Conservation (phyloP, 1,284 basidiomycete genomes). For the Tremellales sp. region DNA sequence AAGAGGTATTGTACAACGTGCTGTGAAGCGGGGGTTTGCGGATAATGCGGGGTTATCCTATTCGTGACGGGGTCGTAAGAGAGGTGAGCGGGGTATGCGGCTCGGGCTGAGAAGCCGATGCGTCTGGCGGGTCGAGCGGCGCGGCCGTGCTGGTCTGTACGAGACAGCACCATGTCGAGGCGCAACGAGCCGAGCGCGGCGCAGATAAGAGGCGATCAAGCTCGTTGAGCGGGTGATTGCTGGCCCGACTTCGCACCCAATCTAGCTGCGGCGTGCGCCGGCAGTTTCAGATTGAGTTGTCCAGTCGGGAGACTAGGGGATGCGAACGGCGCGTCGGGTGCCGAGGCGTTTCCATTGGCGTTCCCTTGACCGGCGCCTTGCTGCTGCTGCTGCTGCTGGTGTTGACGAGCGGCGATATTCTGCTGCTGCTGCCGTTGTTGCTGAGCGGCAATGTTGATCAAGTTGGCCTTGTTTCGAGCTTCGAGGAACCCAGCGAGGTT, state of each 20-base stretch:
- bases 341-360: neutral
- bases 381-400: conserved; percentile 4
- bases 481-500: conserved; percentile 33
- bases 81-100: no score
- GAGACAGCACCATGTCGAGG: no score
- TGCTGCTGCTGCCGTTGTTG: conserved; percentile 19
- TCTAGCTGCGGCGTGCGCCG: conserved; percentile 39
- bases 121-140: no score
- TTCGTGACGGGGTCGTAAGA: no score
- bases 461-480: conserved; percentile 17
- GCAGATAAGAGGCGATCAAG: no score
- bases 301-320: conserved; percentile 19
- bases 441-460: conserved; percentile 19
- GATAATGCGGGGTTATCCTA: no score
- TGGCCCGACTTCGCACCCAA: conserved; percentile 10
- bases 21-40: no score
- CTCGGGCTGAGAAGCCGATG: no score
- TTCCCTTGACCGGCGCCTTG: neutral
- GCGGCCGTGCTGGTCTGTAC: no score
- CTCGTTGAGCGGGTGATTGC: neutral
- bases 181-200: no score
- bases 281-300: conserved; percentile 40
- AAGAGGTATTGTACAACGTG: no score
- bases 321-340: conserved; percentile 5
- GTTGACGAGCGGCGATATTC: conserved; percentile 3